phyloP scores from a whole-genome alignment of 2,329 filamentous ascomycete genomes.

The Domatiomyces globalis region DNA sequence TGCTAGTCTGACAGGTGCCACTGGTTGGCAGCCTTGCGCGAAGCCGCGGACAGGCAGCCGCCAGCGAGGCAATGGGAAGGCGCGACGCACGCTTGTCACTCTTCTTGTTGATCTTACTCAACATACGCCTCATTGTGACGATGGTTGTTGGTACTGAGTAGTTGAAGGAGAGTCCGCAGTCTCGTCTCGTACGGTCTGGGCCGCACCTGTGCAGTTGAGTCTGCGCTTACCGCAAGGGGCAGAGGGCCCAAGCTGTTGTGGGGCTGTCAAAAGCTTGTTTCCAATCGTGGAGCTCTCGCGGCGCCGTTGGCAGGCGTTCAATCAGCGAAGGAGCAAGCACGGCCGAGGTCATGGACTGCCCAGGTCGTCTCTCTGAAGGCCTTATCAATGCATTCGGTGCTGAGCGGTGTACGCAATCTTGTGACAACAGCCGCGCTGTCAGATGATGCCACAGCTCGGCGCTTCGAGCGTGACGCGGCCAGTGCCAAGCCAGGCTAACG shows the following conservation, averaged over 20 bases:
- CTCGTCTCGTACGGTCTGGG: too few relatives aligned
- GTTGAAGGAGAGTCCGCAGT: background rate
- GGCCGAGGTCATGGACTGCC: too few relatives aligned
- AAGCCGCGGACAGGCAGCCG: too few relatives aligned
- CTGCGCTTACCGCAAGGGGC: too few relatives aligned
- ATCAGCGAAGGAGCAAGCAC: background rate
- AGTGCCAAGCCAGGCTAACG: background rate
- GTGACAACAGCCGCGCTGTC: background rate
- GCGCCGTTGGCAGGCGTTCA: background rate
- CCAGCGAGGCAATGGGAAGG: background rate
- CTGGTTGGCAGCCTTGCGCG: background rate
- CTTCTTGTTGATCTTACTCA: conserved; percentile 16
- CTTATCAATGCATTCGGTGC: background rate
- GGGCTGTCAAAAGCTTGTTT: too few relatives aligned
- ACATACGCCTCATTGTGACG: conserved; percentile 12
- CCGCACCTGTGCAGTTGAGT: too few relatives aligned
- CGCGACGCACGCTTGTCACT: conserved; percentile 4
- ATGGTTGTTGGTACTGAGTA: background rate
- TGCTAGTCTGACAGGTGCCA: background rate
- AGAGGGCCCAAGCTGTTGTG: too few relatives aligned
- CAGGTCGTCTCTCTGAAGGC: background rate
- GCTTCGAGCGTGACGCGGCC: background rate
- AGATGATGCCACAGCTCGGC: background rate
- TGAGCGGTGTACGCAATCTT: background rate
- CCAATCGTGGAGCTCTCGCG: too few relatives aligned